phyloP scores from a whole-genome alignment of 352 stramenopile genomes.

The Globisporangium rhizosaccharum region DNA sequence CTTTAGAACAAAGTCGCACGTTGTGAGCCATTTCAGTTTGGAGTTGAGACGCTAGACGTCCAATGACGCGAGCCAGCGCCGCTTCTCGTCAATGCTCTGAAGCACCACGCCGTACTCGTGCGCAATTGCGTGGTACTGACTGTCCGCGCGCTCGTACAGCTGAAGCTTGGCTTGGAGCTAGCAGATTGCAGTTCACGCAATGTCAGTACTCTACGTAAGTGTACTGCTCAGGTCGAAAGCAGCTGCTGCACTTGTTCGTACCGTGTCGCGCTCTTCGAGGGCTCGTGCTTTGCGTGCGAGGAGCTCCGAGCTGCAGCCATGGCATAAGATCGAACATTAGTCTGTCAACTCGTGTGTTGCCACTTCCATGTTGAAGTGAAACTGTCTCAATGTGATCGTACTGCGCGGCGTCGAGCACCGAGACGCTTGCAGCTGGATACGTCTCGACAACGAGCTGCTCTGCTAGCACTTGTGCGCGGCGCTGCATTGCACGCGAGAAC shows the following conservation, averaged over 20 bases:
- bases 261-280: constrained; percentile 17
- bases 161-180: constrained; percentile 31
- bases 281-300: constrained; percentile 18
- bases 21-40: background rate
- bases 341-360: too few species aligned
- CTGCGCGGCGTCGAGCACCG: constrained; percentile 18
- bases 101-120: constrained; percentile 27
- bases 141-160: constrained; percentile 25
- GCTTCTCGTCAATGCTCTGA: constrained; percentile 34
- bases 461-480: constrained; percentile 24
- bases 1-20: too few species aligned
- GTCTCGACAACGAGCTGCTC: constrained; percentile 27
- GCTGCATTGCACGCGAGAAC: constrained; percentile 20
- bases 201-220: background rate
- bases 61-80: constrained; percentile 33
- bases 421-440: constrained; percentile 19
- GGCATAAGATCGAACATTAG: background rate
- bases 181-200: background rate
- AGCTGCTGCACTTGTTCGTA: background rate
- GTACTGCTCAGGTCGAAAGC: background rate
- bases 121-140: constrained; percentile 32
- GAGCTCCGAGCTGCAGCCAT: constrained; percentile 16
- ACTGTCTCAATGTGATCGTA: constrained; percentile 8
- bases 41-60: constrained; percentile 19
- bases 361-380: background rate